Evolutionary conservation across 257 asterid genomes (phyloP).

Genomic region (Capsicum pubescens): DNA sequence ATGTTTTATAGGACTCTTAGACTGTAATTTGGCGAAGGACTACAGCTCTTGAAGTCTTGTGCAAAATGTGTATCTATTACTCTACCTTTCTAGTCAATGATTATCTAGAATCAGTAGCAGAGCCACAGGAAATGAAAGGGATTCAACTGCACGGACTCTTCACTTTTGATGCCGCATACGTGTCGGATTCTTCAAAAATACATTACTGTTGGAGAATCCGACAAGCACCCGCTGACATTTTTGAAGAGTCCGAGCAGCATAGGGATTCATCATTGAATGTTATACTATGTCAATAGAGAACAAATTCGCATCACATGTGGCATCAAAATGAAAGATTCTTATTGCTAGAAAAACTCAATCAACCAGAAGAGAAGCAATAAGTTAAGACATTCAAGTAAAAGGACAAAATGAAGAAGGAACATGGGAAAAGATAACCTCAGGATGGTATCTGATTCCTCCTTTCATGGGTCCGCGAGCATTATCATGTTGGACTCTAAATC

Average conservation of each 20-base stretch:
- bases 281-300: no score
- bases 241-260: no score
- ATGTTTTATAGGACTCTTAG: not conserved
- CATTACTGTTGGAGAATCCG: no score
- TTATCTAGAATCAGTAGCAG: not conserved
- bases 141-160: no score
- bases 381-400: not conserved
- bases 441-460: constrained; percentile 99
- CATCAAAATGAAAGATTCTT: not conserved
- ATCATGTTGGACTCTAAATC: constrained; percentile 95
- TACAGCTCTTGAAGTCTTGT: not conserved
- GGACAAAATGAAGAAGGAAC: not conserved
- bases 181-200: no score
- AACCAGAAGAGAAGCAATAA: not conserved
- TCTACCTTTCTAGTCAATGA: not conserved
- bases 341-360: not conserved
- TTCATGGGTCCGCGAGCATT: constrained; percentile 99
- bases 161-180: no score
- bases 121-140: no score
- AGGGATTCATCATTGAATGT: no score
- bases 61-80: not conserved
- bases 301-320: no score
- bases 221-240: no score
- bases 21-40: not conserved
- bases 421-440: constrained; percentile 58